A percentile compares a stretch with the other conserved stretches of the same genome.
Evolutionary conservation across 805 yeast genomes (phyloP).

Genomic region (Clavispora vitiphila): DNA sequence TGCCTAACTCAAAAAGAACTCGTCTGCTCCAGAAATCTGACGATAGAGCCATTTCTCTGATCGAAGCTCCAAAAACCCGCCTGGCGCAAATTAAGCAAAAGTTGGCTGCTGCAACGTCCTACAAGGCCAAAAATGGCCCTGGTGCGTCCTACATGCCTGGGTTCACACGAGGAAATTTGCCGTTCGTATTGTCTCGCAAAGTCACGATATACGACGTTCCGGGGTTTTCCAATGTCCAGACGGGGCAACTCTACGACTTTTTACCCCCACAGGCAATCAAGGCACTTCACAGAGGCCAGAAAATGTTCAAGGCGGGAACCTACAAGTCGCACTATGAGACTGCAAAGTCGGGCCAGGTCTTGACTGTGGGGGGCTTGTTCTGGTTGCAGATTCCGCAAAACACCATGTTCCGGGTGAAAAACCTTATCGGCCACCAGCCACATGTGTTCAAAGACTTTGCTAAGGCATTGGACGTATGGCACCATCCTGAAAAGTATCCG

Average conservation of each 20-base stretch:
- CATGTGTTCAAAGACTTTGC: slow-evolving; percentile 27
- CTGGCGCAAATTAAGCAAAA: slow-evolving; percentile 1
- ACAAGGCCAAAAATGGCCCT: slow-evolving; percentile 36
- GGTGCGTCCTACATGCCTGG: slow-evolving; percentile 59
- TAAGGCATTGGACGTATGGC: slow-evolving; percentile 22
- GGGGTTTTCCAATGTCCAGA: slow-evolving; percentile 29
- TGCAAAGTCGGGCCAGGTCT: slow-evolving; percentile 40
- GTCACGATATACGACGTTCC: slow-evolving; percentile 42
- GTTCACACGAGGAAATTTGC: slow-evolving; percentile 54
- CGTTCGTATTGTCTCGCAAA: slow-evolving; percentile 23
- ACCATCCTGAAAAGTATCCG: slow-evolving; percentile 22
- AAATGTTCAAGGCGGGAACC: slow-evolving; percentile 25
- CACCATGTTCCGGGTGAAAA: slow-evolving; percentile 44
- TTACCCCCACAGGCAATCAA: slow-evolving; percentile 20
- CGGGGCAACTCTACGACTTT: slow-evolving; percentile 26
- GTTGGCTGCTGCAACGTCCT: slow-evolving; percentile 5
- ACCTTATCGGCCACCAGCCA: slow-evolving; percentile 39
- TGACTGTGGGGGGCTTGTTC: slow-evolving; percentile 58
- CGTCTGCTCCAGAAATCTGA: slow-evolving; percentile 6
- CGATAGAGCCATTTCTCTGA: neutral
- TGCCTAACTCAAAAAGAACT: slow-evolving; percentile 12
- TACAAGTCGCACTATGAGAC: slow-evolving; percentile 30
- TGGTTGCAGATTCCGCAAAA: slow-evolving; percentile 51
- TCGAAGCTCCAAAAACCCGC: neutral
- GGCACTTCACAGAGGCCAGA: slow-evolving; percentile 24